Conservation (phyloP, 805 yeast species). For the Metschnikowia peoriensis region DNA sequence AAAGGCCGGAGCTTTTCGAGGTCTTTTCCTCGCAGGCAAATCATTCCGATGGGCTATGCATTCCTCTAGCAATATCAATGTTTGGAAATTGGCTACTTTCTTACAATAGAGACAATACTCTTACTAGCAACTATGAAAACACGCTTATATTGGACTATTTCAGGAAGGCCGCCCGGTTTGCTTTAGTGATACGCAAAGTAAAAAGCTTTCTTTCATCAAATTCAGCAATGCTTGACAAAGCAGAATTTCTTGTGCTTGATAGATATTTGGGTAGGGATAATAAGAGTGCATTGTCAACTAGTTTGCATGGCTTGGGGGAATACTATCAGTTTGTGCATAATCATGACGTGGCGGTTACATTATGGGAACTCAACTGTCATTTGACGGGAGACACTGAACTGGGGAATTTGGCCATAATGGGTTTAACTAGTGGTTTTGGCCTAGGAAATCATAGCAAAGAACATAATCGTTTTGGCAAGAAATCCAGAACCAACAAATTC, state of each 20-base stretch:
- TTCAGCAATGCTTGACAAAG: neutral
- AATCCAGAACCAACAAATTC: constrained; percentile 19
- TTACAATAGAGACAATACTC: constrained; percentile 16
- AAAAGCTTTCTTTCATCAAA: constrained; percentile 10
- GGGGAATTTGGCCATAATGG: constrained; percentile 24
- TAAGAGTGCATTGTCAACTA: constrained; percentile 17
- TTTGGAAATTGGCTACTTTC: constrained; percentile 26
- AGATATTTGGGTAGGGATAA: constrained; percentile 20
- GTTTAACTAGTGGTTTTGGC: constrained; percentile 22
- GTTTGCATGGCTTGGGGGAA: constrained; percentile 21
- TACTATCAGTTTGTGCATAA: constrained; percentile 20
- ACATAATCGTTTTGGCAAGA: constrained; percentile 20
- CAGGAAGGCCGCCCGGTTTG: constrained; percentile 21
- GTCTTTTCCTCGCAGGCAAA: constrained; percentile 18
- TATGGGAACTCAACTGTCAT: constrained; percentile 24
- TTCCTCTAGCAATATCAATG: constrained; percentile 26
- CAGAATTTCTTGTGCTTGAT: constrained; percentile 3
- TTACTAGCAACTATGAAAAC: constrained; percentile 21
- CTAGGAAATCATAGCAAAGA: constrained; percentile 21
- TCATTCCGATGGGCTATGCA: constrained; percentile 15
- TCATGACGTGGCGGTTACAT: constrained; percentile 19
- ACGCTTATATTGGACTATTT: constrained; percentile 21
- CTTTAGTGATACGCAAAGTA: constrained; percentile 18
- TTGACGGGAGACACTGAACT: constrained; percentile 21
- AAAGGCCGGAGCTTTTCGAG: constrained; percentile 19